Evolutionary conservation across 2,329 filamentous ascomycete species (phyloP).

Genomic region (Colletotrichum lupini): DNA sequence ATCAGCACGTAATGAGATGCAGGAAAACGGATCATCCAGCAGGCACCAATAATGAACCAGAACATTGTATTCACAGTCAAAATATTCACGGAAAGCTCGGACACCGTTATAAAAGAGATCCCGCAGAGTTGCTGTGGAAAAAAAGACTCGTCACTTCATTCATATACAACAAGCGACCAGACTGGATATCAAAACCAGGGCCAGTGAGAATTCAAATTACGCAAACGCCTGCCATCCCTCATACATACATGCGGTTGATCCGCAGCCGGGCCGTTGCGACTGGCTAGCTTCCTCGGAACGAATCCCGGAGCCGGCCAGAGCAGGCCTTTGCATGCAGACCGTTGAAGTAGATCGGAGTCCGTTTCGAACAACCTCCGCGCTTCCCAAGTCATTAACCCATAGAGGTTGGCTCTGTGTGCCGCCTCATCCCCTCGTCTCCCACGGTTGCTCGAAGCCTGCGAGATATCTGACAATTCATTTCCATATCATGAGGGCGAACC

Average conservation of each 20-base stretch:
- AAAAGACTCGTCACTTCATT: neutral
- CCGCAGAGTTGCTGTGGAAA: neutral
- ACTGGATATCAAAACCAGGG: constrained; percentile 8
- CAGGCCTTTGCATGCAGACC: constrained; percentile 22
- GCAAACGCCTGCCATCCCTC: constrained; percentile 38
- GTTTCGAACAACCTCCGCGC: constrained; percentile 47
- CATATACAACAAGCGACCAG: neutral
- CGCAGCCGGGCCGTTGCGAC: constrained; percentile 35
- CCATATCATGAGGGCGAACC: constrained; percentile 34
- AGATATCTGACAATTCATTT: constrained; percentile 33
- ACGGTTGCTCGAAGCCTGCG: constrained; percentile 35
- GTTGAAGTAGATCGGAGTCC: constrained; percentile 28
- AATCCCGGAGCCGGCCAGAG: constrained; percentile 10
- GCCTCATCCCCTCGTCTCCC: constrained; percentile 20
- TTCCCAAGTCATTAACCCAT: constrained; percentile 35
- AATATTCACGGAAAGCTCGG: neutral
- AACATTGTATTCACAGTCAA: neutral
- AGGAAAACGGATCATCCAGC: neutral
- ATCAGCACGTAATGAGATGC: neutral
- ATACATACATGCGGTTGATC: constrained; percentile 39
- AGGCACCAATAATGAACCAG: neutral
- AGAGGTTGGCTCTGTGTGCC: constrained; percentile 17
- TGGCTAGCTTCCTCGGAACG: constrained; percentile 13
- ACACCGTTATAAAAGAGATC: neutral
- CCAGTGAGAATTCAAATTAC: constrained; percentile 36